Percentiles rank a stretch among this genome's conserved stretches.
Conservation (phyloP, 2,329 filamentous ascomycete genomes). For the Colletotrichum cordylinicola region DNA sequence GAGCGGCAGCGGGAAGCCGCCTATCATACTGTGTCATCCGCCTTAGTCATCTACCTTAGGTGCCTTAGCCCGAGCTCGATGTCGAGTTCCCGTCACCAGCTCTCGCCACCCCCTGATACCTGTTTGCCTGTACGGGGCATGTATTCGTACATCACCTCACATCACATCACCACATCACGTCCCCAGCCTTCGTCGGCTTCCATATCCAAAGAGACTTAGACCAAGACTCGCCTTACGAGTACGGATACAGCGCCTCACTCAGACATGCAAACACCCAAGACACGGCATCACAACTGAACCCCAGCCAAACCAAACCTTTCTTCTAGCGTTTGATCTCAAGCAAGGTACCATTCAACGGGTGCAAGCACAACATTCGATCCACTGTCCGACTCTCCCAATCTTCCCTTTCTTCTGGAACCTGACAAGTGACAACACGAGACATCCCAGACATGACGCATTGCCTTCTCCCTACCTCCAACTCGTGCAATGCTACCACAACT, state of each 20-base stretch:
- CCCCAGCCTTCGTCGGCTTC: background rate
- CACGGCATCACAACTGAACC: background rate
- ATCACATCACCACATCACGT: background rate
- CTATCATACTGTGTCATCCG: background rate
- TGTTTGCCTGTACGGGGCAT: background rate
- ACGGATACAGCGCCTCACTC: background rate
- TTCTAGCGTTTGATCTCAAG: background rate
- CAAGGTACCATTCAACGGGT: background rate
- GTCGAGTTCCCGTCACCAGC: background rate
- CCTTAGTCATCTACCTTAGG: background rate
- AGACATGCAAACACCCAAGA: background rate
- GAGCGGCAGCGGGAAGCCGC: background rate
- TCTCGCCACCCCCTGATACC: conserved; percentile 18
- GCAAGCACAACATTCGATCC: background rate
- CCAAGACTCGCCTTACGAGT: background rate
- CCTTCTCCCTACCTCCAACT: background rate
- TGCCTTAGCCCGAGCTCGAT: background rate
- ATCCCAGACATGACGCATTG: conserved; percentile 3
- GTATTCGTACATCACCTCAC: background rate
- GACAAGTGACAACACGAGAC: conserved; percentile 16
- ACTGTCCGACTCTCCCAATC: background rate
- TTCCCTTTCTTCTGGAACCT: conserved; percentile 12
- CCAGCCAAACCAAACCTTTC: background rate
- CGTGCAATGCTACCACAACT: background rate
- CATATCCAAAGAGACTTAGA: background rate